Evolutionary conservation across 257 asterid species (phyloP).

Genomic region (Forsythia viridissima): DNA sequence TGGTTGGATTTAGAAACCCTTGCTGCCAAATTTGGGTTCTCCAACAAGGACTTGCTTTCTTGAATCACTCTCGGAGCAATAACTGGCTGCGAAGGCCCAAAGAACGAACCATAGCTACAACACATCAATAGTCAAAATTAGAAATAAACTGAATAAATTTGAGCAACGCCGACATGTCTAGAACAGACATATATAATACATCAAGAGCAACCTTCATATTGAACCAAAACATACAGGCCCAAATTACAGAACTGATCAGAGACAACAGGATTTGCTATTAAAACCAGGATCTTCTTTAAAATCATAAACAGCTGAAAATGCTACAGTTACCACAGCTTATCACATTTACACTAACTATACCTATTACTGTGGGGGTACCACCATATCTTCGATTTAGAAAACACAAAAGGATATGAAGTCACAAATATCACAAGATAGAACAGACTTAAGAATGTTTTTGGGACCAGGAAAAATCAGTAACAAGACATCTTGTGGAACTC

Average conservation of each 20-base stretch:
- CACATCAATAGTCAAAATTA: slow-evolving; percentile 17
- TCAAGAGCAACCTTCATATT: not conserved
- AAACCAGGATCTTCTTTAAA: not conserved
- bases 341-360: not conserved
- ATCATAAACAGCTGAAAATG: not conserved
- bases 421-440: not conserved
- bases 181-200: not conserved
- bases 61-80: slow-evolving; percentile 94
- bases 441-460: not conserved
- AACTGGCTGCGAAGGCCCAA: slow-evolving; percentile 94
- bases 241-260: not conserved
- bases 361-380: not conserved
- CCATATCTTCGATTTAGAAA: no score
- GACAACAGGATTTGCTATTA: not conserved
- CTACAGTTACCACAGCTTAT: not conserved
- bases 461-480: not conserved
- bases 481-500: not conserved
- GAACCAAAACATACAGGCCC: not conserved
- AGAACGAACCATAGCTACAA: slow-evolving; percentile 91
- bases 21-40: slow-evolving; percentile 77
- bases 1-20: slow-evolving; percentile 45
- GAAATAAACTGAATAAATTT: not conserved
- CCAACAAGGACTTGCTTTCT: slow-evolving; percentile 90
- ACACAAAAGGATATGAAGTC: not conserved
- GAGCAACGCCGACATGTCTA: not conserved